Evolutionary conservation across 2,329 filamentous ascomycete genomes (phyloP), one percentile per base, ranked within the genome.

Genomic region (Curvularia eragrostidis): DNA sequence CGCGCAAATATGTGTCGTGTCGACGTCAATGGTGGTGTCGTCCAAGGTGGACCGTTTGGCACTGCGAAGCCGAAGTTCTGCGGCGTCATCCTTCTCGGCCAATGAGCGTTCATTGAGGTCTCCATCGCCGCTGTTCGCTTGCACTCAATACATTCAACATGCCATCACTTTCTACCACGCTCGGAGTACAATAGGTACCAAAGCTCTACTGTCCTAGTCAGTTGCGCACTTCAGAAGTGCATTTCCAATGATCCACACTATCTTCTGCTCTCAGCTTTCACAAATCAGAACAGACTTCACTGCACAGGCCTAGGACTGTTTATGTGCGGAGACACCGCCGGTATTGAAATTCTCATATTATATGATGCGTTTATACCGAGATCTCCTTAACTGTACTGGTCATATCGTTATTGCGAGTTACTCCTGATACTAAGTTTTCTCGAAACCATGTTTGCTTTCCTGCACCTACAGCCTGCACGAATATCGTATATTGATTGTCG

Each of bases 31-130:
- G 46, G 50, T 63, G 55, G 58, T 58, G 51, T 46, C 52, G 52
- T 53, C 19, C 51, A 44, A 42, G 30, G 44, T 43, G 61, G 67
- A 67, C 57, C 64, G 67, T 72, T 63, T 65, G 57, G 58, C 56
- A 54, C 55, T 64, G 49, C 54, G 51, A 23, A 48, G 52, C 66
- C 63, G 67, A 42, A 26, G 47, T 61, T 64, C 58, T 65, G 67
- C 61, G 68, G 67, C 48, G 21, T 30, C 39, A 21, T 36, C 8
- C 2, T 5, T 4, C 8, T 8, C 28, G 41, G 23, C 69, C 69
- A 69, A 72, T 72, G 61, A 67, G 18, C 47, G 32, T 15, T 13
- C 15, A 49, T 58, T 59, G 53, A 65, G 39, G 59, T 56, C 52
- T 43, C 32, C 18, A n/a, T 21, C 46, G 5, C 12, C 48, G 28